Base-by-base conservation (phyloP, 2,329 filamentous ascomycete genomes). In the Bisporella sp. region DNA sequence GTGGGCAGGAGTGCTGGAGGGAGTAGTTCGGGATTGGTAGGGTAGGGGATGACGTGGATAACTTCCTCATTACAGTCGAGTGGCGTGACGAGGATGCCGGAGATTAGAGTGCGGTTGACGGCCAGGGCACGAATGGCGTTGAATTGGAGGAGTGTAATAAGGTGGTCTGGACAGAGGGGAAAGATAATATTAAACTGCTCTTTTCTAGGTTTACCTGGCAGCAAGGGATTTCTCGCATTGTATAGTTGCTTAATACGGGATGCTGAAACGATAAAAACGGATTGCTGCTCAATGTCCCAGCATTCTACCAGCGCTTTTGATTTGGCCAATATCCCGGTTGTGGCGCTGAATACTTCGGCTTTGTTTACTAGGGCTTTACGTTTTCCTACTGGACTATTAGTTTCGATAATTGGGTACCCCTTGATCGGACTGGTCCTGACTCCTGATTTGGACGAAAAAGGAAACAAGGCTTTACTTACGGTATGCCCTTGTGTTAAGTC, bases 401-500 rank as follows among this genome's bases (percentile, higher is more conserved):
- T 21, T 21, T 21, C 21, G 21, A 21, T 21, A 21, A 21, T 21
- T 21, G 3, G 21, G 21, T 21, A 21, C 3, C 21, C 21, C 21
- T 21, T 21, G 21, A 21, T 21, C 21, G 21, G 21, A 3, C 21
- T 21, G 21, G 21, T 3, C 21, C 21, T 21, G 21, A 3, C 21
- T 21, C 21, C 21, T 21, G 21, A 21, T 21, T 21, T 21, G 21
- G 21, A 21, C 44, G 28, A 52, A 48, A 48, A 45, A 57, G 47
- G 51, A 48, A 51, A 48, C 41, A 55, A 44, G 47, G 41, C 28
- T 32, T 53, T 55, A 62, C 65, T 66, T 61, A 70, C 69, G 64
- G 57, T 73, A 72, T 57, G 71, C 71, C 51, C 72, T 70, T 57
- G 68, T 69, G 46, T 73, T 73, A 29, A 73, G 66, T 62, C 72